Evolutionary conservation across 208 protist genomes (phyloP).

Genomic region (Porcisia hertigi): DNA sequence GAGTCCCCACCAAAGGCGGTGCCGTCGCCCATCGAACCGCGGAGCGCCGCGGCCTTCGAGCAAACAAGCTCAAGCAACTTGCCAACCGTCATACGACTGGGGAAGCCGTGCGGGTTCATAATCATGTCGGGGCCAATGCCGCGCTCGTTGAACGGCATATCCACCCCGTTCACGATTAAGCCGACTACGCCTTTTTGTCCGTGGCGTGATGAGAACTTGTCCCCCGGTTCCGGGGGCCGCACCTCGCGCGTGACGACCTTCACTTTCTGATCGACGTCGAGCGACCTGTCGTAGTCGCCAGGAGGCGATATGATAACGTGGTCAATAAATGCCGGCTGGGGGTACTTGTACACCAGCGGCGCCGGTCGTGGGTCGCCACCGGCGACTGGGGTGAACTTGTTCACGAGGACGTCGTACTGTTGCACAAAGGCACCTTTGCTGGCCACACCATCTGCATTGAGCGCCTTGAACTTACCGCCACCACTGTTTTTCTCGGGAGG

Average conservation of each 20-base stretch:
- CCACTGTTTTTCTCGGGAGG: constrained; percentile 66
- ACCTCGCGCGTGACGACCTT: constrained; percentile 95
- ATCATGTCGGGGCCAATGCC: constrained; percentile 99
- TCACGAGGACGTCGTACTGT: constrained; percentile 94
- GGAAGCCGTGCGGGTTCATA: constrained; percentile 99
- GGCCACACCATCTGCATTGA: constrained; percentile 96
- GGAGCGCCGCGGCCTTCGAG: constrained; percentile 96
- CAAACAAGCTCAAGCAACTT: constrained; percentile 99
- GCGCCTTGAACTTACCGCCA: constrained; percentile 50
- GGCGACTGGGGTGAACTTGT: constrained; percentile 90
- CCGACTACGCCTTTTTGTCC: constrained; percentile 99
- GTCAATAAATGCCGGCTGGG: constrained; percentile 91
- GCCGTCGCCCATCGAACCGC: constrained; percentile 93
- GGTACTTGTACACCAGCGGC: constrained; percentile 93
- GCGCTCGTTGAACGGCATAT: constrained; percentile 99
- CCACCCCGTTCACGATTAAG: constrained; percentile 97
- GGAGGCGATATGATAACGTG: constrained; percentile 93
- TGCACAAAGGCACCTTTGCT: constrained; percentile 87
- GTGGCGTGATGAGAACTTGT: constrained; percentile 99
- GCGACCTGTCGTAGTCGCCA: constrained; percentile 74
- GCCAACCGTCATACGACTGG: constrained; percentile 99
- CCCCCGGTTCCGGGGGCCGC: constrained; percentile 96
- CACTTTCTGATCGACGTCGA: constrained; percentile 92
- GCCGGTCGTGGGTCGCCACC: constrained; percentile 57
- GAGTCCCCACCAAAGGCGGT: constrained; percentile 97